phyloP scores from a whole-genome alignment of 352 stramenopile species.

The Pythium aquatile region DNA sequence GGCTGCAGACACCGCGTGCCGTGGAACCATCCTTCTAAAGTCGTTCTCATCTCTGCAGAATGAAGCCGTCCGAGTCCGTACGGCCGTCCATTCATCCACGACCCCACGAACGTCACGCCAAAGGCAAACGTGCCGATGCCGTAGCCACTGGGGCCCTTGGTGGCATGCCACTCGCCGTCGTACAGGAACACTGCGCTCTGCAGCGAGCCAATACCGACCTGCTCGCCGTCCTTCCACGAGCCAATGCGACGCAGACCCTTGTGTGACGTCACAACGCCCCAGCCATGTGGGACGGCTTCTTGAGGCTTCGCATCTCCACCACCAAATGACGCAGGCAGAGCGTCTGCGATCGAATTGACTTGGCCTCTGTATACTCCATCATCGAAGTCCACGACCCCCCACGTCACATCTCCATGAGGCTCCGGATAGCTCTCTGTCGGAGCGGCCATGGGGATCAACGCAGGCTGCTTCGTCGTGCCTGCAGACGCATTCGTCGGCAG shows the following conservation, averaged over 20 bases:
- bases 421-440: neutral
- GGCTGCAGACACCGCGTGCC: constrained; percentile 37
- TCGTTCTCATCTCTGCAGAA: constrained; percentile 2
- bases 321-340: neutral
- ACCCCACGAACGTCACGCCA: constrained; percentile 39
- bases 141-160: constrained; percentile 23
- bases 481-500: neutral
- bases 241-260: constrained; percentile 35
- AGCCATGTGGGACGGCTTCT: constrained; percentile 32
- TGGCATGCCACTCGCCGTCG: constrained; percentile 40
- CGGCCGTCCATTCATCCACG: constrained; percentile 34
- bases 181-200: constrained; percentile 40
- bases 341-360: constrained; percentile 4
- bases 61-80: constrained; percentile 41
- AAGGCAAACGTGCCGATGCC: constrained; percentile 50
- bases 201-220: constrained; percentile 36
- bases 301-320: neutral
- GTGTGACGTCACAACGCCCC: constrained; percentile 37
- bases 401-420: neutral
- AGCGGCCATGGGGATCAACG: constrained; percentile 15
- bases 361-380: constrained; percentile 25
- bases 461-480: neutral
- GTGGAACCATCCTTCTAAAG: constrained; percentile 46
- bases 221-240: constrained; percentile 39
- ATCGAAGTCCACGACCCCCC: constrained; percentile 21